phyloP scores from a whole-genome alignment of 768 basidiomycete species.

The Mycena rebaudengoi region DNA sequence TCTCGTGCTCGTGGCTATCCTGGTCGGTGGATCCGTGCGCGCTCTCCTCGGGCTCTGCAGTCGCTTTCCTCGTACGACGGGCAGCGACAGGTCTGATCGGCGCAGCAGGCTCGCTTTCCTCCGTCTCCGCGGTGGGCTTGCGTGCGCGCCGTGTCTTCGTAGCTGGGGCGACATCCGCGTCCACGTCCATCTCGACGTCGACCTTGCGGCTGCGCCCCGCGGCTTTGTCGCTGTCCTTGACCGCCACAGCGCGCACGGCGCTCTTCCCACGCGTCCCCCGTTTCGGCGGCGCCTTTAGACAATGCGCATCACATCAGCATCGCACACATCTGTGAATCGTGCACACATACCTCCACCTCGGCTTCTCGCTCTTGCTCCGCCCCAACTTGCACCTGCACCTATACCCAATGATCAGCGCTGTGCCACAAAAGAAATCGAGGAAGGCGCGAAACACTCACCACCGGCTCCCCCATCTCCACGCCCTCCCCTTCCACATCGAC shows the following conservation, averaged over 20 bases:
- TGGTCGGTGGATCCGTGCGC: too few relatives aligned
- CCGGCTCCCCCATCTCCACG: neutral
- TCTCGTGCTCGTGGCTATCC: slow-evolving; percentile 1
- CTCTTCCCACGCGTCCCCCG: too few relatives aligned
- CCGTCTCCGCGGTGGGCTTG: neutral
- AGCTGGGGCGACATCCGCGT: neutral
- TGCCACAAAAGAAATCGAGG: neutral
- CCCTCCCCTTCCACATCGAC: slow-evolving; percentile 23
- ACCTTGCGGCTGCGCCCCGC: neutral
- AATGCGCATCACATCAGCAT: too few relatives aligned
- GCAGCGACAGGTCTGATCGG: too few relatives aligned
- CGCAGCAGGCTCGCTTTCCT: neutral
- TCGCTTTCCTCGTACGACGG: neutral
- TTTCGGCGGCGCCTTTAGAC: too few relatives aligned
- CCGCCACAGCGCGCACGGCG: neutral
- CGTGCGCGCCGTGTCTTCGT: neutral
- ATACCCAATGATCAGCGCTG: slow-evolving; percentile 36
- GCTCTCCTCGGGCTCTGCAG: slow-evolving; percentile 5
- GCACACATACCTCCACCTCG: neutral
- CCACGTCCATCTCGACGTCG: neutral
- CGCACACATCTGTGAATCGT: too few relatives aligned
- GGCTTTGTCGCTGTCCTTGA: neutral
- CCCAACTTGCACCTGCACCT: slow-evolving; percentile 27
- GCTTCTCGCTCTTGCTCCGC: slow-evolving; percentile 29
- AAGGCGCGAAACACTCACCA: neutral